These are phyloP conservation scores for Trametes gibbosa DNA, from an alignment of 768 basidiomycete genomes.

Conservation along the genomic window DNA sequence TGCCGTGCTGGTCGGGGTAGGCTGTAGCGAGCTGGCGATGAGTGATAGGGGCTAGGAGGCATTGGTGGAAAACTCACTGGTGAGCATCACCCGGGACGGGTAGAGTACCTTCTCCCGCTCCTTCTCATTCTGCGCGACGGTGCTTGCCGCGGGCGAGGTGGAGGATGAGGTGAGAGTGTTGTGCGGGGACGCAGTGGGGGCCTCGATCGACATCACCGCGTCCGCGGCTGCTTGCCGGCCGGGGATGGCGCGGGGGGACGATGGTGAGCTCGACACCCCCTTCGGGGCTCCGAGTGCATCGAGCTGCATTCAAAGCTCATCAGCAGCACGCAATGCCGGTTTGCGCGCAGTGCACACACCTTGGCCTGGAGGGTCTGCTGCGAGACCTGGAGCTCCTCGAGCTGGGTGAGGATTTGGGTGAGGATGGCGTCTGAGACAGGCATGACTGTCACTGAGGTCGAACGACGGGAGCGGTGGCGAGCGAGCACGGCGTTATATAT, in stretches of 20 bases:
- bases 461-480: background rate
- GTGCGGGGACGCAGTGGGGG: slow-evolving; percentile 29
- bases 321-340: background rate
- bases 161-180: slow-evolving; percentile 18
- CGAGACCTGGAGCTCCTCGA: slow-evolving; percentile 67
- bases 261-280: slow-evolving; percentile 21
- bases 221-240: slow-evolving; percentile 7
- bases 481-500: slow-evolving; percentile 7
- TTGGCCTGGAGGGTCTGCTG: slow-evolving; percentile 81
- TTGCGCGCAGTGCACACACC: slow-evolving; percentile 38
- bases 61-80: slow-evolving; percentile 54
- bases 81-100: slow-evolving; percentile 78
- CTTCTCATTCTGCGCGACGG: background rate
- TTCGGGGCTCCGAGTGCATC: slow-evolving; percentile 41
- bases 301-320: slow-evolving; percentile 37
- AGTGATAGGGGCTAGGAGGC: background rate
- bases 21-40: slow-evolving; percentile 34
- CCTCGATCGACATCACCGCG: slow-evolving; percentile 30
- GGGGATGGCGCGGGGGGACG: slow-evolving; percentile 30
- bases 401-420: slow-evolving; percentile 68
- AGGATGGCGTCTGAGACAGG: slow-evolving; percentile 51
- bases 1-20: slow-evolving; percentile 92
- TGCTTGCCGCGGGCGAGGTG: slow-evolving; percentile 9
- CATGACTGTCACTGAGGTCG: slow-evolving; percentile 7
- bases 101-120: slow-evolving; percentile 73